Conservation (phyloP, 768 basidiomycete genomes). For the Lactarius vividus region DNA sequence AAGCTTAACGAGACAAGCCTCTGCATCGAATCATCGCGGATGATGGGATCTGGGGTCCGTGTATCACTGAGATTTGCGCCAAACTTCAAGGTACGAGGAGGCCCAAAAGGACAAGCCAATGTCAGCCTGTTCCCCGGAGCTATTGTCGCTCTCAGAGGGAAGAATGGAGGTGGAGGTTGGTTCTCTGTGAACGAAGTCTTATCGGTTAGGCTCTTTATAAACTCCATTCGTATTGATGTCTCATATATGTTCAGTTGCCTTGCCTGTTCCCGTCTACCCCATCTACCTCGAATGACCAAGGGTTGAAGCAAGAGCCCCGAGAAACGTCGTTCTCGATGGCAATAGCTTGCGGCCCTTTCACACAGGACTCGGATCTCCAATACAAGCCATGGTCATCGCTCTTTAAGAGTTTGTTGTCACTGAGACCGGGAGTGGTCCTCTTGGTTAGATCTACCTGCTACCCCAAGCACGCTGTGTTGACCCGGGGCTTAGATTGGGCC, state of each 20-base stretch:
- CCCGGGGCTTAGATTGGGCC: slow-evolving; percentile 70
- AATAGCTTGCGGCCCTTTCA: slow-evolving; percentile 86
- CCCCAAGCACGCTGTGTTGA: neutral
- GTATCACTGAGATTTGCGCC: slow-evolving; percentile 71
- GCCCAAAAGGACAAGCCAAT: slow-evolving; percentile 56
- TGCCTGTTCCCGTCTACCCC: slow-evolving; percentile 43
- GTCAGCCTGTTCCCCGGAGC: slow-evolving; percentile 86
- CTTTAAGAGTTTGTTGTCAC: slow-evolving; percentile 54
- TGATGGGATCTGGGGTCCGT: slow-evolving; percentile 64
- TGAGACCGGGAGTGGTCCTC: slow-evolving; percentile 73
- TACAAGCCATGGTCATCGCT: slow-evolving; percentile 71
- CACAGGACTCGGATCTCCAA: slow-evolving; percentile 68
- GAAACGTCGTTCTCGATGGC: slow-evolving; percentile 58
- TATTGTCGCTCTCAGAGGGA: slow-evolving; percentile 80
- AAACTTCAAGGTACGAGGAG: slow-evolving; percentile 62
- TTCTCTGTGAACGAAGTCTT: slow-evolving; percentile 84
- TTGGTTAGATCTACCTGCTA: slow-evolving; percentile 50
- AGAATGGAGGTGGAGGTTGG: slow-evolving; percentile 86
- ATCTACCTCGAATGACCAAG: slow-evolving; percentile 38
- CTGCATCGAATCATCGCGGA: slow-evolving; percentile 80
- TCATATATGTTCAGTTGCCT: slow-evolving; percentile 50
- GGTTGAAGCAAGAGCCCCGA: slow-evolving; percentile 39
- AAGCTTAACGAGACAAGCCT: slow-evolving; percentile 77
- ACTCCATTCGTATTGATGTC: neutral
- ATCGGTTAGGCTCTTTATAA: slow-evolving; percentile 49